Evolutionary conservation across 1,284 basidiomycete genomes (phyloP).

Genomic region (Mycena sp.): DNA sequence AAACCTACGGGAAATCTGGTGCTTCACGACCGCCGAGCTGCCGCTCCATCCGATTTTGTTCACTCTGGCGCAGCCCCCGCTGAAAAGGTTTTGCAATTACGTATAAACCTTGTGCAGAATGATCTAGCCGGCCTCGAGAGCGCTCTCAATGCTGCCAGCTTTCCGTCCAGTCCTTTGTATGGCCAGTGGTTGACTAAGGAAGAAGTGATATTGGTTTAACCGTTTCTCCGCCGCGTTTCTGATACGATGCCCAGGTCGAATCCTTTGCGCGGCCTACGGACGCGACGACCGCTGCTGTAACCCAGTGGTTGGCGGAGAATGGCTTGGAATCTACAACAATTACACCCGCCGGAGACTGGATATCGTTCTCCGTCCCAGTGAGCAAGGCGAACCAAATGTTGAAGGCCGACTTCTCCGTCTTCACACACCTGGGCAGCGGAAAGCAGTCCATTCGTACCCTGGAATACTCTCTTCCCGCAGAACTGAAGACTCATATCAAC

Average conservation of each 20-base stretch:
- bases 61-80: too few species aligned
- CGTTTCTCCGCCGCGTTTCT: neutral
- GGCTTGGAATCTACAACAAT: slow-evolving; percentile 37
- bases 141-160: slow-evolving; percentile 53
- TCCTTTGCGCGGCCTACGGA: slow-evolving; percentile 49
- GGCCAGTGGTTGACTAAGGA: slow-evolving; percentile 52
- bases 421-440: slow-evolving; percentile 44
- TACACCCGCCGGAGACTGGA: slow-evolving; percentile 46
- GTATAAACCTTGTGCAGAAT: slow-evolving; percentile 50
- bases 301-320: slow-evolving; percentile 53
- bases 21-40: too few species aligned
- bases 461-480: slow-evolving; percentile 51
- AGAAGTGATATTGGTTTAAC: slow-evolving; percentile 46
- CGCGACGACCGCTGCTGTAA: slow-evolving; percentile 49
- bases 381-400: slow-evolving; percentile 53
- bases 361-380: slow-evolving; percentile 52
- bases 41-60: too few species aligned
- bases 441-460: slow-evolving; percentile 50
- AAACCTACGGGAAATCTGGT: too few species aligned
- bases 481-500: slow-evolving; percentile 48
- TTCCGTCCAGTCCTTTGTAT: slow-evolving; percentile 53
- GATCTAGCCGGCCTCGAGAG: slow-evolving; percentile 47
- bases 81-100: slow-evolving; percentile 41
- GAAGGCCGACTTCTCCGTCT: slow-evolving; percentile 49
- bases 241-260: slow-evolving; percentile 18